A percentile compares a stretch with the other conserved stretches of the same genome.
Evolutionary conservation across 305 asterid genomes (phyloP).

Genomic region (Ilex paraguariensis): DNA sequence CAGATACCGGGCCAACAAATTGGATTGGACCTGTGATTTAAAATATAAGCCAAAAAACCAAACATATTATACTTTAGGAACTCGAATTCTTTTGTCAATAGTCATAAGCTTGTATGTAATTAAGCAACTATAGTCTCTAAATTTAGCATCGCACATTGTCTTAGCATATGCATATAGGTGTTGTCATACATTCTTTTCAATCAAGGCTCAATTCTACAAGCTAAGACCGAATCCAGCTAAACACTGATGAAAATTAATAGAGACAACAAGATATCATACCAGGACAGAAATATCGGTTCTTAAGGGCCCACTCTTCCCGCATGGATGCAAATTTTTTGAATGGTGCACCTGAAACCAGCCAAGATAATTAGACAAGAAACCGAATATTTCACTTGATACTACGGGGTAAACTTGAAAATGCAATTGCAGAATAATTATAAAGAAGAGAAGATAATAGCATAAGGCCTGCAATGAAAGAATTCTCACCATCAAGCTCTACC

Average conservation of each 20-base stretch:
- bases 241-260: background rate
- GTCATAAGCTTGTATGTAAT: background rate
- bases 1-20: slow-evolving; percentile 73
- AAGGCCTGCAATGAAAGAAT: background rate
- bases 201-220: background rate
- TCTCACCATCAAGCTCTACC: slow-evolving; percentile 95
- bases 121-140: too few relatives aligned
- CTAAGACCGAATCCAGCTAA: background rate
- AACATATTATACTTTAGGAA: background rate
- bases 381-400: background rate
- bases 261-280: slow-evolving; percentile 32
- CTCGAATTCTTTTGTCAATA: background rate
- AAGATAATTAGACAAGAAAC: background rate
- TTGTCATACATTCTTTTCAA: too few relatives aligned
- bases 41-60: background rate
- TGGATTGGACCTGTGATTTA: slow-evolving; percentile 78
- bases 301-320: slow-evolving; percentile 89
- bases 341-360: slow-evolving; percentile 63
- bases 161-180: too few relatives aligned
- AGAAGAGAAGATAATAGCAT: background rate
- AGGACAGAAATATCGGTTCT: slow-evolving; percentile 79
- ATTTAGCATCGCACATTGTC: too few relatives aligned
- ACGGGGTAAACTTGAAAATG: background rate
- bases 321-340: slow-evolving; percentile 77
- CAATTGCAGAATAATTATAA: background rate